These are phyloP conservation scores for Sarocladiaceae sp. DNA, from an alignment of 2,329 filamentous ascomycete genomes.

Conservation along the genomic window DNA sequence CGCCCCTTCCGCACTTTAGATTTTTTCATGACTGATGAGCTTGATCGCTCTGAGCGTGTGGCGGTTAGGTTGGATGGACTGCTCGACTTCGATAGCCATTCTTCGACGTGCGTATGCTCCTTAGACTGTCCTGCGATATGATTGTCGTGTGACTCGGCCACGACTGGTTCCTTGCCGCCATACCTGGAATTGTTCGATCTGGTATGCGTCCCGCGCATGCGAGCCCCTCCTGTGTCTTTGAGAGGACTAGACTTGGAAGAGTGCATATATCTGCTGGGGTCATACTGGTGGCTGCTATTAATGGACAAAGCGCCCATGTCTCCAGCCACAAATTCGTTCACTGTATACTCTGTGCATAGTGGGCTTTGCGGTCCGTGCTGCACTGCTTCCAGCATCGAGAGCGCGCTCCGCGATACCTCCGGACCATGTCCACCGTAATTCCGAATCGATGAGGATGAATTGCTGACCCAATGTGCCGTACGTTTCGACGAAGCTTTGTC, in stretches of 20 bases:
- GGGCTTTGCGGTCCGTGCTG: neutral
- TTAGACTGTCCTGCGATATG: no score
- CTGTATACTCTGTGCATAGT: neutral
- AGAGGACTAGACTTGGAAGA: neutral
- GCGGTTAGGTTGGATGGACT: neutral
- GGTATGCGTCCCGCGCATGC: neutral
- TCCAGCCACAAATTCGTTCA: neutral
- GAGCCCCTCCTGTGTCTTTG: no score
- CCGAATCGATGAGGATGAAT: neutral
- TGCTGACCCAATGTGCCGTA: neutral
- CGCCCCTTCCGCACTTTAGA: neutral
- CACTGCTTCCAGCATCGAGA: constrained; percentile 1
- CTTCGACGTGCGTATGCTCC: neutral
- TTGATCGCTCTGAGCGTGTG: neutral
- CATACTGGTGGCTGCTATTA: neutral
- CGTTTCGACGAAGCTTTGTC: neutral
- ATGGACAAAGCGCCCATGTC: neutral
- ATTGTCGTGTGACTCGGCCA: no score
- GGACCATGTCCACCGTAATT: neutral
- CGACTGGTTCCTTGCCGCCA: neutral
- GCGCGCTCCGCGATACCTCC: neutral
- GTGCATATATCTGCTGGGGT: neutral
- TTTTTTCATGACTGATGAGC: neutral
- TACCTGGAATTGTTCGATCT: neutral
- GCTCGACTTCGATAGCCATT: neutral